phyloP scores from a whole-genome alignment of 768 basidiomycete genomes.

The Royoungia palumana region DNA sequence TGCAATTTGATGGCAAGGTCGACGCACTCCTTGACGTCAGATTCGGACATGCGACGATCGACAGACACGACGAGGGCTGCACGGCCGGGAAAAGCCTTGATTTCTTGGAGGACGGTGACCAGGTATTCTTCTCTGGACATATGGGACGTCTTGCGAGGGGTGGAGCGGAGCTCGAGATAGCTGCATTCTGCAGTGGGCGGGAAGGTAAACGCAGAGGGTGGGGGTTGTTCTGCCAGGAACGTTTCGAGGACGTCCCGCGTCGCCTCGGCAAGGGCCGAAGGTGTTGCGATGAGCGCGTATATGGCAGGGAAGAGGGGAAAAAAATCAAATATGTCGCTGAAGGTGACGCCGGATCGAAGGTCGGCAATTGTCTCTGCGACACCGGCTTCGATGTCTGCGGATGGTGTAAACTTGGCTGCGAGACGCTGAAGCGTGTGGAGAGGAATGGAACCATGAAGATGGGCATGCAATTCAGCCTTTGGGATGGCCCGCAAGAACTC shows the following conservation, averaged over 20 bases:
- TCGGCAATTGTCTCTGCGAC: conserved; percentile 44
- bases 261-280: conserved; percentile 48
- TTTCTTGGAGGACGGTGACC: conserved; percentile 58
- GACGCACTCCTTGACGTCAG: conserved; percentile 53
- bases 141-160: conserved; percentile 54
- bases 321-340: conserved; percentile 66
- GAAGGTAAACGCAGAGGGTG: conserved; percentile 30
- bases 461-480: conserved; percentile 85
- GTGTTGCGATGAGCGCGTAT: conserved; percentile 69
- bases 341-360: conserved; percentile 37
- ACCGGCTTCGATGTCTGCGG: conserved; percentile 27
- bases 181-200: conserved; percentile 48
- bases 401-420: conserved; percentile 39
- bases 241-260: conserved; percentile 61
- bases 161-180: conserved; percentile 83
- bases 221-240: conserved; percentile 44
- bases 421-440: conserved; percentile 59
- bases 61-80: conserved; percentile 70
- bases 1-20: conserved; percentile 54
- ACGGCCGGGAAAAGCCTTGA: conserved; percentile 53
- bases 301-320: conserved; percentile 76
- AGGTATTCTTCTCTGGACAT: conserved; percentile 66
- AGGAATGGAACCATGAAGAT: conserved; percentile 83
- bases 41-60: conserved; percentile 63
- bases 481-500: conserved; percentile 60